Evolutionary conservation across 2,329 filamentous ascomycete genomes (phyloP).

Genomic region (Biscogniauxia sp.): DNA sequence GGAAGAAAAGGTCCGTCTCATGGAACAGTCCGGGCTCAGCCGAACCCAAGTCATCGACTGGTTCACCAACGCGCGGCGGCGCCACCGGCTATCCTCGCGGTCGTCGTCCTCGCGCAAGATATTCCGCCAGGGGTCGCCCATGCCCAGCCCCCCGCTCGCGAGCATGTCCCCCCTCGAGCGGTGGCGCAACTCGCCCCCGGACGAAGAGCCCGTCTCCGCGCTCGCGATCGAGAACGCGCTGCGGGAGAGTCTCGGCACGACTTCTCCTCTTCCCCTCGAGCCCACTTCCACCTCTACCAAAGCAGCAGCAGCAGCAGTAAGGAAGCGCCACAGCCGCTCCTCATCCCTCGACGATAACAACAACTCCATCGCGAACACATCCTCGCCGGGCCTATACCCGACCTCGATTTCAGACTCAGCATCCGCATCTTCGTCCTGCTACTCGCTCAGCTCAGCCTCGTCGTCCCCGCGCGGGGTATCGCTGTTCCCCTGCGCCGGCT

Average conservation of each 20-base stretch:
- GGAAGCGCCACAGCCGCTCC: background rate
- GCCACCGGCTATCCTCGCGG: slow-evolving; percentile 39
- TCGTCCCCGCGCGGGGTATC: too few relatives aligned
- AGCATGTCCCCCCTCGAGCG: slow-evolving; percentile 47
- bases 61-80: slow-evolving; percentile 50
- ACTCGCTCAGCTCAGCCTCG: too few relatives aligned
- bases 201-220: slow-evolving; percentile 42
- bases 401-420: too few relatives aligned
- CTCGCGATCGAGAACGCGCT: slow-evolving; percentile 39
- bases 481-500: slow-evolving; percentile 38
- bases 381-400: too few relatives aligned
- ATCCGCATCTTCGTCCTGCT: too few relatives aligned
- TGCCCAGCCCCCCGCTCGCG: slow-evolving; percentile 39
- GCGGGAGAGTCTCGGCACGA: background rate
- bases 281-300: too few relatives aligned
- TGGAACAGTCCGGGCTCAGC: slow-evolving; percentile 43
- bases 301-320: too few relatives aligned
- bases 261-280: too few relatives aligned
- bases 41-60: slow-evolving; percentile 46
- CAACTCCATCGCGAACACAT: too few relatives aligned
- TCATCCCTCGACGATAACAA: too few relatives aligned
- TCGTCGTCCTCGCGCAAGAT: slow-evolving; percentile 17
- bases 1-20: slow-evolving; percentile 41
- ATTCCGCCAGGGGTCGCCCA: slow-evolving; percentile 41
- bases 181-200: slow-evolving; percentile 42